Base-by-base conservation (phyloP, 352 stramenopile genomes). In the Phytophthora multivora region DNA sequence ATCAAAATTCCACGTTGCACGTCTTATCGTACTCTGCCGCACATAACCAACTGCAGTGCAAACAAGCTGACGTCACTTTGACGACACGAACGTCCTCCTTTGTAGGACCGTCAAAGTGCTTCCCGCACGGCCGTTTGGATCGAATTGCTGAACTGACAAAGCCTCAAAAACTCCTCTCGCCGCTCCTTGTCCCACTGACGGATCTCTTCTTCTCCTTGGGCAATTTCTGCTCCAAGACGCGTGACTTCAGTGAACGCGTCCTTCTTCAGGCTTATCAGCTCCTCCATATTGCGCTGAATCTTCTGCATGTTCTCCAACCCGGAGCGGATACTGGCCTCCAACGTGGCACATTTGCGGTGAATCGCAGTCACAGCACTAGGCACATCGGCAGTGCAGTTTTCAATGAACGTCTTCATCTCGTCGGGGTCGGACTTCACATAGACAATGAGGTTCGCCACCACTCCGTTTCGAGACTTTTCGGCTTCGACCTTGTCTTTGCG, bases 61-160 rank as follows among this genome's bases (percentile, higher is more conserved):
- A 50, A 60, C 54, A 60, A 60, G 19, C 25, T 42, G 40, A 5
- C 48, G 48, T 61, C 54, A 58, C 28, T 4, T 7, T 11, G 3
- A 15, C 59, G 13, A 56, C 21, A 48, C 33, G 49, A 59, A 40
- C 11, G 23, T 35, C 28, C 21, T 43, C 19, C 25, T 12, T 23
- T 23, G 26, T 18, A 19, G 21, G 21, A 19, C 26, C 15, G 40
- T 52, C n/a, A 51, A 48, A 66, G 38, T 65, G 88, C 75, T 19
- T 52, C 54, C 16, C 60, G 75, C 12, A 77, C 77, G 1, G 66
- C 68, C 2, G 49, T 52, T 10, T 79, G 84, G 12, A 93, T 79
- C 21, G 70, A 45, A 35, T 79, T 56, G 53, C 82, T 91, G 57
- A 82, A 89, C 35, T 77, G 66, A 33, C 69, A 80, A 0, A 93